Evolutionary conservation across 163 green algal species (phyloP).

Genomic region (Volvox carteri): DNA sequence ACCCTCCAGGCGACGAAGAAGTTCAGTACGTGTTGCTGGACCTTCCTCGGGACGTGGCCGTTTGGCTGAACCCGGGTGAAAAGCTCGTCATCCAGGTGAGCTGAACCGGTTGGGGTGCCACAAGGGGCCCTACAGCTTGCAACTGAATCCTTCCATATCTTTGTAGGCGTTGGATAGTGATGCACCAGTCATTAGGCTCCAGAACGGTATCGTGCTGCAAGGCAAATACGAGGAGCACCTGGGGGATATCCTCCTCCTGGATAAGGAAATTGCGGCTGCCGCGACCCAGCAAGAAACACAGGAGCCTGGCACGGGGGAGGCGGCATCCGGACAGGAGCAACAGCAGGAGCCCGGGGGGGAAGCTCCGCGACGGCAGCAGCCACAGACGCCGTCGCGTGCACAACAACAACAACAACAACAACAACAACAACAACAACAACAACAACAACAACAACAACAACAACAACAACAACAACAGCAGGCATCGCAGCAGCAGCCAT

Average conservation of each 20-base stretch:
- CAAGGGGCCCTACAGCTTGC: background rate
- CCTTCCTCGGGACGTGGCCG: conserved; percentile 41
- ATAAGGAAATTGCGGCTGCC: background rate
- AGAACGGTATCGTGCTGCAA: conserved; percentile 49
- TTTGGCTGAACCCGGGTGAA: conserved; percentile 16
- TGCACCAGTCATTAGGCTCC: conserved; percentile 31
- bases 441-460: background rate
- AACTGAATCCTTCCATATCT: background rate
- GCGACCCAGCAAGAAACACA: background rate
- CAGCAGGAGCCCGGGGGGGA: background rate
- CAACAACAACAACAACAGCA: background rate
- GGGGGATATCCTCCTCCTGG: conserved; percentile 29
- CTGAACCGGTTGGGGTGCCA: background rate
- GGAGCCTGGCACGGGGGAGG: no score
- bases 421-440: background rate
- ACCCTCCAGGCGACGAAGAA: conserved; percentile 40
- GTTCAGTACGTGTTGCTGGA: conserved; percentile 53
- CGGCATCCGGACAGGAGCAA: background rate
- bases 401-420: no score
- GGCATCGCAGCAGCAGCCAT: conserved; percentile 13
- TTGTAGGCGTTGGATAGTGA: conserved; percentile 44
- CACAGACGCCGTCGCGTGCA: background rate
- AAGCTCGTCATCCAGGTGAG: conserved; percentile 42
- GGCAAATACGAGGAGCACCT: conserved; percentile 51
- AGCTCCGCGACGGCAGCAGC: background rate